phyloP scores from a whole-genome alignment of 495 filamentous ascomycete species.

The Podospora appendiculata region DNA sequence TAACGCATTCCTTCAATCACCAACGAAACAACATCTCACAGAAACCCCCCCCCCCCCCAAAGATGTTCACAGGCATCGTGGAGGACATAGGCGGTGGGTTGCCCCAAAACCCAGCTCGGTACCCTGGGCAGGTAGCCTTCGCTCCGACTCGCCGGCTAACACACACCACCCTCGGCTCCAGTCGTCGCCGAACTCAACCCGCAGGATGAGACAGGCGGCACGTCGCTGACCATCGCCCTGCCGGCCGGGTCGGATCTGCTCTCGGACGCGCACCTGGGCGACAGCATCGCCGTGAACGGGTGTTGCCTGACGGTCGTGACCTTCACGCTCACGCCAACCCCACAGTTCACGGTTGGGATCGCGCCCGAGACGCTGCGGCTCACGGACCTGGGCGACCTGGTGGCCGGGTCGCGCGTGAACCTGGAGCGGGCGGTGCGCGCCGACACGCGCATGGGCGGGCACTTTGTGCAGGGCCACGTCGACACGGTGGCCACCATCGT shows the following conservation, averaged over 20 bases:
- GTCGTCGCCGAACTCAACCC: constrained; percentile 76
- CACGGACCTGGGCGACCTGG: constrained; percentile 78
- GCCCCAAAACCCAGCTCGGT: not conserved
- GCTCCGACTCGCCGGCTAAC: not conserved
- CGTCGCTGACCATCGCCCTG: constrained; percentile 76
- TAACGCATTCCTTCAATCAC: too few species aligned
- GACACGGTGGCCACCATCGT: constrained; percentile 76
- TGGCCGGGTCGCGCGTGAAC: constrained; percentile 56
- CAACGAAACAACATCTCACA: too few species aligned
- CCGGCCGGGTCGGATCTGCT: constrained; percentile 61
- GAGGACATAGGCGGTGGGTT: constrained; percentile 85
- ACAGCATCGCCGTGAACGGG: constrained; percentile 91
- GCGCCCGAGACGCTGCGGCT: constrained; percentile 94
- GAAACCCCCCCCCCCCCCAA: not conserved
- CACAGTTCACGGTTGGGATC: constrained; percentile 82
- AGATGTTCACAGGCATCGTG: constrained; percentile 98
- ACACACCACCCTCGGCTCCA: constrained; percentile 23
- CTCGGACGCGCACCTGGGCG: constrained; percentile 73
- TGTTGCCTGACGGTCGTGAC: constrained; percentile 80
- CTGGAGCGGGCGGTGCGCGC: constrained; percentile 88
- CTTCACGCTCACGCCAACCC: constrained; percentile 39
- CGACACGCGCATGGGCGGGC: constrained; percentile 81
- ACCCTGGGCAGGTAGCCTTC: too few species aligned
- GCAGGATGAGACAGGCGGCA: constrained; percentile 75
- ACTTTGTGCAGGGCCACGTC: constrained; percentile 89